Conservation (phyloP, 2,329 filamentous ascomycete genomes). For the Epichloe baconii region DNA sequence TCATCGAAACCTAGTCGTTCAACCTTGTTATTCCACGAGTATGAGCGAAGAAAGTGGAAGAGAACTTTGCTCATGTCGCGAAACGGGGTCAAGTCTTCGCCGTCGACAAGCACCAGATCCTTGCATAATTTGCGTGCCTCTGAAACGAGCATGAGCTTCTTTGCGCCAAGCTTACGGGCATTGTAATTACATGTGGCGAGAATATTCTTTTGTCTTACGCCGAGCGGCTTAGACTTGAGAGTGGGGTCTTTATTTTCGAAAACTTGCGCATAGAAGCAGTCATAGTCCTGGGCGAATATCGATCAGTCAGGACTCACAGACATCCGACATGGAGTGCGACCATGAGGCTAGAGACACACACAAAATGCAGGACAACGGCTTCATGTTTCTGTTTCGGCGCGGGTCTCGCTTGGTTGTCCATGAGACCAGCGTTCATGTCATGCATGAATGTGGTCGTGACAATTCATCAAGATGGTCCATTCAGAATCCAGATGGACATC, state of each 20-base stretch:
- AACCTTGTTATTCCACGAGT: constrained; percentile 65
- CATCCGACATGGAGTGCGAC: constrained; percentile 3
- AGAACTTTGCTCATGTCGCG: constrained; percentile 74
- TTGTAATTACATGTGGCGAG: constrained; percentile 91
- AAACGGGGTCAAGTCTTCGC: constrained; percentile 77
- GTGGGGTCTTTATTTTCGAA: constrained; percentile 69
- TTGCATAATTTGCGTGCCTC: constrained; percentile 73
- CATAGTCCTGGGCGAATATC: constrained; percentile 46
- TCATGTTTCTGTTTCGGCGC: constrained; percentile 40
- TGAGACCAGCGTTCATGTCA: constrained; percentile 1
- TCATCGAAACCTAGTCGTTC: constrained; percentile 88
- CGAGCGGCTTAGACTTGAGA: constrained; percentile 61
- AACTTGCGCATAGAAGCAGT: constrained; percentile 91
- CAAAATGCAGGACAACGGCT: constrained; percentile 71
- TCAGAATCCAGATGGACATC: background rate
- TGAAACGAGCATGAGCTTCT: constrained; percentile 74
- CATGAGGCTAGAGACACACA: constrained; percentile 31
- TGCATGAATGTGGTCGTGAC: background rate
- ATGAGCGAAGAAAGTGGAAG: constrained; percentile 57
- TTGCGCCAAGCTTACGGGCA: constrained; percentile 57
- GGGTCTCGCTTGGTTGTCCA: constrained; percentile 8
- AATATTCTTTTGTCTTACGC: constrained; percentile 87
- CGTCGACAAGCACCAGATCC: constrained; percentile 72
- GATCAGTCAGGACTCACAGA: background rate
- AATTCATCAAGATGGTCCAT: background rate